Conservation (phyloP, 225 moss, liverwort and hornwort genomes). For the Antitrichia curtipendula region DNA sequence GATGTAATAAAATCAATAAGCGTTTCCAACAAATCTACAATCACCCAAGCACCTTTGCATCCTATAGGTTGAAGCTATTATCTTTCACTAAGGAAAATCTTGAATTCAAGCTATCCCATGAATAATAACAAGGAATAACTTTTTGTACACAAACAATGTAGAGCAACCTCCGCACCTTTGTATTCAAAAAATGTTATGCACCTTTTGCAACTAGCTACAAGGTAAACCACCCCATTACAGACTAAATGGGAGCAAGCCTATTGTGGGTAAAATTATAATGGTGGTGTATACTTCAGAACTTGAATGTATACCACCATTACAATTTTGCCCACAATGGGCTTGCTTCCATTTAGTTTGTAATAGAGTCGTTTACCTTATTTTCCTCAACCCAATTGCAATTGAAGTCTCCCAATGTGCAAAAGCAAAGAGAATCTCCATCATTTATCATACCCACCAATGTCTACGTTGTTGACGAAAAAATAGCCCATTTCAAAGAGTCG, state of each 20-base stretch:
- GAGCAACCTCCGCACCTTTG: fast-evolving
- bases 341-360: too few relatives aligned
- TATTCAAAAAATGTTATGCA: background rate
- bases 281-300: too few relatives aligned
- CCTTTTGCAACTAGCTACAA: too few relatives aligned
- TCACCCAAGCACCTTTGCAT: fast-evolving
- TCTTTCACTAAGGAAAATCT: background rate
- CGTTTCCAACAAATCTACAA: background rate
- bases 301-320: too few relatives aligned
- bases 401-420: background rate
- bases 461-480: background rate
- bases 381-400: background rate
- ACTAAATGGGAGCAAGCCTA: too few relatives aligned
- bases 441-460: background rate
- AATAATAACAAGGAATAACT: background rate
- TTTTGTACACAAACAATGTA: fast-evolving
- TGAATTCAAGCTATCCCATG: fast-evolving
- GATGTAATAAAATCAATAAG: background rate
- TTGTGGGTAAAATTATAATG: too few relatives aligned
- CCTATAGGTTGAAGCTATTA: fast-evolving
- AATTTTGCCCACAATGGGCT: too few relatives aligned
- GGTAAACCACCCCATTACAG: too few relatives aligned
- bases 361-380: too few relatives aligned
- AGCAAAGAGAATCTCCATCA: background rate
- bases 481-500: background rate